Conservation (phyloP, 768 basidiomycete genomes). For the Tulasnella sp. region DNA sequence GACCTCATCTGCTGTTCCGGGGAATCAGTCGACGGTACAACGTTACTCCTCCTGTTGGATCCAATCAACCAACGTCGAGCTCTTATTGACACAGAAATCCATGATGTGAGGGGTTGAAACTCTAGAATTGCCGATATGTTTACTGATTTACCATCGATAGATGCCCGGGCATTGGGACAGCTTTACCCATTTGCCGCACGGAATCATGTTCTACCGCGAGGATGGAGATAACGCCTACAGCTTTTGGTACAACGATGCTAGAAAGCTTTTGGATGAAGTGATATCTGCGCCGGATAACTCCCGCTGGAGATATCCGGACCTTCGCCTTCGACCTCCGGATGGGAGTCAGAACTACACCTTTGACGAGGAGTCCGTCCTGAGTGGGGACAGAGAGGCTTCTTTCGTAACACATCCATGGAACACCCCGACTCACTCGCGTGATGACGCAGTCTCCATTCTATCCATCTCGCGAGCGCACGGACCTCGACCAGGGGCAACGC, state of each 20-base stretch:
- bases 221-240: not conserved
- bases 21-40: not conserved
- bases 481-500: no score
- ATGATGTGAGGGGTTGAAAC: not conserved
- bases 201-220: conserved; percentile 9
- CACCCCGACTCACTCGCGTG: no score
- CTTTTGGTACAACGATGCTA: not conserved
- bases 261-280: not conserved
- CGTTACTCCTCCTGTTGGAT: not conserved
- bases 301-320: not conserved
- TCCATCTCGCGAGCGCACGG: no score
- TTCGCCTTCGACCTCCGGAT: not conserved
- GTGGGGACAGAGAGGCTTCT: not conserved
- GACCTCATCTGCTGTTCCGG: conserved; percentile 1
- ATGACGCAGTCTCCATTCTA: no score
- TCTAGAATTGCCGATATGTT: no score
- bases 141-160: not conserved
- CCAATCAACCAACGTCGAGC: not conserved
- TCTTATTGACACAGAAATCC: not conserved
- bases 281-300: no score
- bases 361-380: not conserved
- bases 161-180: not conserved
- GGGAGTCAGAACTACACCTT: not conserved
- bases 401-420: conserved; percentile 15
- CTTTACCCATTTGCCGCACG: not conserved